Conservation (phyloP, 2,329 filamentous ascomycete genomes). For the Leptographium radiaticola region DNA sequence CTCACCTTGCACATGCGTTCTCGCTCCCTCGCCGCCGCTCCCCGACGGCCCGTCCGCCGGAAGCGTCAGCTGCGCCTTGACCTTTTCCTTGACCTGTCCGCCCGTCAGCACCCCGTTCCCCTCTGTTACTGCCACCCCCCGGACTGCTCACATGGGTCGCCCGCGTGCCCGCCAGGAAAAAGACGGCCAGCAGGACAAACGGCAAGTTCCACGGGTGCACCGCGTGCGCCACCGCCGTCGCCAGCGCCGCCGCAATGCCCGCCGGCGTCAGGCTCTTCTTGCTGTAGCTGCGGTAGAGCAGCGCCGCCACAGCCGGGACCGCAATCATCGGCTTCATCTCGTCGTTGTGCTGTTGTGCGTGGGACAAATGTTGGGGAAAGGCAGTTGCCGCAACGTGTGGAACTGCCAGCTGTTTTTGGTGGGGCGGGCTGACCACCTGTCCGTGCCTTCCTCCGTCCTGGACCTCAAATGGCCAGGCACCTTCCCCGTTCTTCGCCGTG, state of each 20-base stretch:
- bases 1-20: constrained; percentile 68
- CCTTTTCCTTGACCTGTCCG: constrained; percentile 64
- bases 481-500: no score
- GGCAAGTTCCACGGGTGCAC: constrained; percentile 90
- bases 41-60: constrained; percentile 52
- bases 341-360: no score
- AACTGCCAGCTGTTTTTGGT: no score
- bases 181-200: constrained; percentile 70
- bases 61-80: constrained; percentile 73
- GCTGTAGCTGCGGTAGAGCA: constrained; percentile 55
- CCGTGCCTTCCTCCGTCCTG: no score
- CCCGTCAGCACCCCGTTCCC: background rate
- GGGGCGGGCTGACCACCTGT: no score
- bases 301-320: constrained; percentile 41
- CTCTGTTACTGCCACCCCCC: background rate
- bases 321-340: constrained; percentile 46
- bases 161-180: constrained; percentile 74
- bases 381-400: no score
- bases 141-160: constrained; percentile 38
- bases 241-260: constrained; percentile 57
- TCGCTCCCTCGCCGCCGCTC: constrained; percentile 64
- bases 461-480: no score
- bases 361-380: no score
- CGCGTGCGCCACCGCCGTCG: constrained; percentile 70
- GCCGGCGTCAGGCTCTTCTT: constrained; percentile 66